Conservation (phyloP, 139 green algal species). For the Dunaliella primolecta region DNA sequence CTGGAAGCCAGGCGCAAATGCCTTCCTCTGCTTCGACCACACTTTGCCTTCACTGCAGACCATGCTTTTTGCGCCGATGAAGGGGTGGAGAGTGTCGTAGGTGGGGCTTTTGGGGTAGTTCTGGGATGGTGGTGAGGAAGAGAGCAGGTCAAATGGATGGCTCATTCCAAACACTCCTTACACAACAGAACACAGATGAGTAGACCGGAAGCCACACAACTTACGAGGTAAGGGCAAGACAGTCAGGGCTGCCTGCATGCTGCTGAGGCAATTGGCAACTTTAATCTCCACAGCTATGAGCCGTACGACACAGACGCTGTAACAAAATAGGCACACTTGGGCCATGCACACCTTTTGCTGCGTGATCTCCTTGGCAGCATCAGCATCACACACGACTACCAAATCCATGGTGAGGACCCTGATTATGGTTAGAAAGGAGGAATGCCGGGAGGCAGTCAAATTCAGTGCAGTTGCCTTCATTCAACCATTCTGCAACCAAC, state of each 20-base stretch:
- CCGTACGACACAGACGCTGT: neutral
- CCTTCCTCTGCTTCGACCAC: conserved; percentile 7
- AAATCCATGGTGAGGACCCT: neutral
- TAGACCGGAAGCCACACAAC: neutral
- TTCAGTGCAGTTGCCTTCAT: neutral
- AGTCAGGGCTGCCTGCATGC: neutral
- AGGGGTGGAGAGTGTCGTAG: conserved; percentile 4
- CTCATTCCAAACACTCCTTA: neutral
- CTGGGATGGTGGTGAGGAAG: neutral
- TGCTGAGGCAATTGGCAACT: neutral
- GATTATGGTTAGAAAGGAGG: neutral
- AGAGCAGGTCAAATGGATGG: neutral
- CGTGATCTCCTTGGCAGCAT: neutral
- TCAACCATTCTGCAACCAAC: too few species aligned
- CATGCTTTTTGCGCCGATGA: conserved; percentile 12
- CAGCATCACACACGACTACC: neutral
- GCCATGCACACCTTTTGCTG: neutral
- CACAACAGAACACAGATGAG: neutral
- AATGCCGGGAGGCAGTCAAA: neutral
- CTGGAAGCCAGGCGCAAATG: conserved; percentile 13
- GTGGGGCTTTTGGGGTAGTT: conserved; percentile 12
- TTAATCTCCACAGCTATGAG: neutral
- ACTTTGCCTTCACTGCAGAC: neutral
- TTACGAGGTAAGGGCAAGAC: neutral
- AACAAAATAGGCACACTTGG: too few species aligned